Evolutionary conservation across 2,329 filamentous ascomycete genomes (phyloP), one percentile per base, ranked within the genome.

Genomic region (Alternaria rosae): DNA sequence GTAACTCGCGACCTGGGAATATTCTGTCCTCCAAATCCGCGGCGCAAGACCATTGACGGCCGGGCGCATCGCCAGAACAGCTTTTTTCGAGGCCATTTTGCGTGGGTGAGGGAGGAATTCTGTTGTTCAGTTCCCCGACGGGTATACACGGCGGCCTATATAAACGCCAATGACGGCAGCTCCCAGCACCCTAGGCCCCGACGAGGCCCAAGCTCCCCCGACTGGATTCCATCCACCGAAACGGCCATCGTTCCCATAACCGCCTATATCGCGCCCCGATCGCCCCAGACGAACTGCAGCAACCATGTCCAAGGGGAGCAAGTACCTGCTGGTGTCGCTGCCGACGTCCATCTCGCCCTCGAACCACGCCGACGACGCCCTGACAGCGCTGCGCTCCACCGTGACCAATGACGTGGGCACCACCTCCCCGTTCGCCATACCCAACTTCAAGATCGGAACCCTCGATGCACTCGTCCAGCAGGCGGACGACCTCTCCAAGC

Each of bases 401-500:
- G 85, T 97, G 57, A 85, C 88, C 52, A 82, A 87, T 59, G 92
- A 97, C 72, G 89, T 92, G 79, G 93, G 91, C 77, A 88, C 87
- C 54, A 90, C 93, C 47, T 83, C 89, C 54, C 89, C 89, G 3
- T 97, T 98, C 77, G 83, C 87, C 59, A 91, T 98, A 66, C 95
- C 95, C 20, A 91, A 93, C 68, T 97, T 99, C 87, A 99, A 98
- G 85, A 97, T 99, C 79, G 95, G 95, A 61, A 97, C 95, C 0
- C 86, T 99, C 38, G 95, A 99, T 82, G 93, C 92, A 41, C 86
- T 99, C 60, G 93, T 99, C 45, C 92, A 97, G 82, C 94, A 99
- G 81, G 95, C 95, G 59, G 95, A 99, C 76, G 95, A 98, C 76
- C 85, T 99, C 57, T 87, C 90, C 61, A 98, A 97, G 87, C 89